Evolutionary conservation across 2,329 filamentous ascomycete genomes (phyloP).

Genomic region (Colletotrichum sojae): DNA sequence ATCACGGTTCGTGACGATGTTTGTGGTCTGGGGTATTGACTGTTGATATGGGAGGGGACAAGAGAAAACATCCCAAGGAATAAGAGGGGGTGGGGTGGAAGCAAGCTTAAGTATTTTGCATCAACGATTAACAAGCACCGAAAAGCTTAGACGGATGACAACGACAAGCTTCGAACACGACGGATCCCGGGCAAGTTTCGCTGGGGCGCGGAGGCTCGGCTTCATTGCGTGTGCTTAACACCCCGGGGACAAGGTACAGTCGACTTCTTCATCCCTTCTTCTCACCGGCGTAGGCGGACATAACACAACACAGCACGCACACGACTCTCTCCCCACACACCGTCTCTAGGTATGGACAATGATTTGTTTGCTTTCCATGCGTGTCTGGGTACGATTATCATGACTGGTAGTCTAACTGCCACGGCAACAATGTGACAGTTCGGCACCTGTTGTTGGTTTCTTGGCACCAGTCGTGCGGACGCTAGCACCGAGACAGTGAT

Average conservation of each 20-base stretch:
- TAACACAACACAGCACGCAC: not conserved
- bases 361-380: too few relatives aligned
- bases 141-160: constrained; percentile 5
- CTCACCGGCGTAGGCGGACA: not conserved
- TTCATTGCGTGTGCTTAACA: constrained; percentile 7
- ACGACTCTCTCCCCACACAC: not conserved
- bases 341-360: not conserved
- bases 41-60: too few relatives aligned
- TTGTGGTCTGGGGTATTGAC: not conserved
- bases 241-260: not conserved
- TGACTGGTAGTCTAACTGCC: not conserved
- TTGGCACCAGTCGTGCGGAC: too few relatives aligned
- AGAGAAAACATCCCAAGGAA: too few relatives aligned
- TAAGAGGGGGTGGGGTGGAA: not conserved
- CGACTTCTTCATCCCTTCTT: constrained; percentile 6
- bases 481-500: too few relatives aligned
- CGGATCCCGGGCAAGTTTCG: constrained; percentile 26
- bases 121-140: not conserved
- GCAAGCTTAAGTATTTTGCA: constrained; percentile 21
- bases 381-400: too few relatives aligned
- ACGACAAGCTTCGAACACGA: constrained; percentile 20
- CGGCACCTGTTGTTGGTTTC: too few relatives aligned
- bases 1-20: not conserved
- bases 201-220: constrained; percentile 37
- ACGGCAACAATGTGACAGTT: constrained; percentile 14